A percentile compares a stretch with the other conserved stretches of the same genome.
Evolutionary conservation across 257 asterid genomes (phyloP).

Genomic region (Buddleja alternifolia): DNA sequence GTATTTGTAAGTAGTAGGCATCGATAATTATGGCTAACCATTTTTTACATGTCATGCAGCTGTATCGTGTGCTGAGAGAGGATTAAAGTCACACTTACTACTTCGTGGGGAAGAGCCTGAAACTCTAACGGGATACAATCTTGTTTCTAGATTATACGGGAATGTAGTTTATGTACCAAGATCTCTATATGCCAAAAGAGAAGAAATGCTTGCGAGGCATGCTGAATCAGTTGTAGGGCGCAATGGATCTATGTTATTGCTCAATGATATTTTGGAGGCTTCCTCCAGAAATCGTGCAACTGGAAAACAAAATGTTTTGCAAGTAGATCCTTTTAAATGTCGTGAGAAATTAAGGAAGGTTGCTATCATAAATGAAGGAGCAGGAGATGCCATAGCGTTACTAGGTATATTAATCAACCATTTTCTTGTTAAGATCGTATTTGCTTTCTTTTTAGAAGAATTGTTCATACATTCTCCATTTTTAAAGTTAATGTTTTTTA

Average conservation of each 20-base stretch:
- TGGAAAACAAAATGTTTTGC: constrained; percentile 6
- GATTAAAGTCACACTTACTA: constrained; percentile 81
- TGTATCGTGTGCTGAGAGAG: constrained; percentile 89
- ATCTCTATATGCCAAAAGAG: constrained; percentile 73
- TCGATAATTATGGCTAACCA: constrained; percentile 11
- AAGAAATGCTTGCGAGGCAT: constrained; percentile 72
- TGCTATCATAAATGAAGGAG: constrained; percentile 79
- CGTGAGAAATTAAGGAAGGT: constrained; percentile 47
- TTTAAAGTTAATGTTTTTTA: background rate
- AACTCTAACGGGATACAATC: constrained; percentile 77
- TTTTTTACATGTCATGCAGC: constrained; percentile 56
- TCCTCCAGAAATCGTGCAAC: constrained; percentile 33
- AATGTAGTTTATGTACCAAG: constrained; percentile 74
- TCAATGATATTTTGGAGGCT: constrained; percentile 46
- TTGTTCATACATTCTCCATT: background rate
- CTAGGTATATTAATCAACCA: constrained; percentile 49
- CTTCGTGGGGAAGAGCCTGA: constrained; percentile 95
- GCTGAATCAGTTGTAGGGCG: constrained; percentile 58
- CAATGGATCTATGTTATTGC: constrained; percentile 51
- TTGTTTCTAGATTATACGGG: constrained; percentile 75
- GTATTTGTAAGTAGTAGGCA: constrained; percentile 9
- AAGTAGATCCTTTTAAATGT: constrained; percentile 29
- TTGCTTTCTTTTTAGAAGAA: background rate
- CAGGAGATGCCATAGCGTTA: constrained; percentile 81
- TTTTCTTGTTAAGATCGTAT: background rate